Evolutionary conservation across 768 basidiomycete genomes (phyloP), one percentile per base, ranked within the genome.

Genomic region (Lactifluus piperatus): DNA sequence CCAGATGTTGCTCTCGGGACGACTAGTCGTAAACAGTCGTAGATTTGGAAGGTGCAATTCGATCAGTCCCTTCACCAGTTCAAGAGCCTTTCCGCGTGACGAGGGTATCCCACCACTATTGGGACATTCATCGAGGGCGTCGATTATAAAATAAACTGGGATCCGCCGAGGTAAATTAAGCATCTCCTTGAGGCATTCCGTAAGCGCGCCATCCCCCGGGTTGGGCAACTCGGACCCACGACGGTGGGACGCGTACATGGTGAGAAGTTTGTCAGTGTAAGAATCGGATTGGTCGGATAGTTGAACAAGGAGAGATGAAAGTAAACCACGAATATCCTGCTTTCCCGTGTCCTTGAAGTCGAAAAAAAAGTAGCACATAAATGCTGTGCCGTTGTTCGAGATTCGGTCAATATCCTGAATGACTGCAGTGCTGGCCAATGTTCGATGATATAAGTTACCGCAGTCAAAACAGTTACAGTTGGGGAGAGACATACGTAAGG

Each of bases 81-180:
- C 16, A 6, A 56, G 20, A 18, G 29, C 34, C 27, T 37, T 13
- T 9, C 22, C 36, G 3, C 55, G 48, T 11, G 48, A 34, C 14
- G 48, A 49, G 11, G 3, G 30, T 20, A 49, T 20, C n/a, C 48
- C 48, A 22, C 10, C 20, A 13, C n/a, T 11, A 20, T 49, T 30
- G 30, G 48, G 48, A 34, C 30, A 49, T 30, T 49, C 48, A 26
- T 56, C 55, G 7, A 56, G 34, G 0, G 46, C 55, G 26, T 56
- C 55, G 22, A 54, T 10, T 14, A 49, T 32, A 5, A 49, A 9
- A 29, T 49, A 49, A 13, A 49, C 18, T 13, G n/a, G 30, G 11
- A 30, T 5, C 9, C 34, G 9, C 22, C 4, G 7, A 6, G 41
- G 47, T 24, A 41, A 22, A n/a, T 41, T 5, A 20, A 49, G 48